Evolutionary conservation across 768 basidiomycete genomes (phyloP).

Genomic region (Tulasnella sp.): DNA sequence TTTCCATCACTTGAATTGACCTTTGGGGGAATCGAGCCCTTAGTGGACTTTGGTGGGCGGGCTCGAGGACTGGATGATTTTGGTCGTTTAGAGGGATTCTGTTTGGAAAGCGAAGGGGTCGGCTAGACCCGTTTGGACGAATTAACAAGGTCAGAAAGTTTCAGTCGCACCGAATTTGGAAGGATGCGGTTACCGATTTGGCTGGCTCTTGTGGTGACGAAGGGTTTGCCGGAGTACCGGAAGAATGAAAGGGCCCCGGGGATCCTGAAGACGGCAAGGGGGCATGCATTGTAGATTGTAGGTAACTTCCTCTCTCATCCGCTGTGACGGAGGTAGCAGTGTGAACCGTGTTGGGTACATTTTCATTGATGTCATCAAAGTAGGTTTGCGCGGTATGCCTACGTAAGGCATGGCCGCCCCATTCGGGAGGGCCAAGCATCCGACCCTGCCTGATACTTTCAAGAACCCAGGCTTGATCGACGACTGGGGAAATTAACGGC

Average conservation of each 20-base stretch:
- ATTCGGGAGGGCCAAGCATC: background rate
- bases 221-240: background rate
- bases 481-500: background rate
- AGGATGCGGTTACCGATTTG: too few species aligned
- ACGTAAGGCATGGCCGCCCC: background rate
- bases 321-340: background rate
- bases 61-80: background rate
- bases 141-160: background rate
- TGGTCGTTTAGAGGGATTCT: background rate
- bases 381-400: background rate
- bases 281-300: background rate
- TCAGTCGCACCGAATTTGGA: too few species aligned
- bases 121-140: background rate
- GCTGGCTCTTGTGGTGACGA: background rate
- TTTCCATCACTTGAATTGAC: too few species aligned
- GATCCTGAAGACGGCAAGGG: background rate
- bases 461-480: background rate
- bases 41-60: too few species aligned
- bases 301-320: background rate
- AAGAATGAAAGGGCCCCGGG: background rate
- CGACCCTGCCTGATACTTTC: background rate
- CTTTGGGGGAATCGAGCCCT: too few species aligned
- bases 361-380: background rate
- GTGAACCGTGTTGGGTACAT: background rate
- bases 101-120: background rate